Base-by-base conservation (phyloP, 768 basidiomycete genomes). In the Tylopilus rubrobrunneus region DNA sequence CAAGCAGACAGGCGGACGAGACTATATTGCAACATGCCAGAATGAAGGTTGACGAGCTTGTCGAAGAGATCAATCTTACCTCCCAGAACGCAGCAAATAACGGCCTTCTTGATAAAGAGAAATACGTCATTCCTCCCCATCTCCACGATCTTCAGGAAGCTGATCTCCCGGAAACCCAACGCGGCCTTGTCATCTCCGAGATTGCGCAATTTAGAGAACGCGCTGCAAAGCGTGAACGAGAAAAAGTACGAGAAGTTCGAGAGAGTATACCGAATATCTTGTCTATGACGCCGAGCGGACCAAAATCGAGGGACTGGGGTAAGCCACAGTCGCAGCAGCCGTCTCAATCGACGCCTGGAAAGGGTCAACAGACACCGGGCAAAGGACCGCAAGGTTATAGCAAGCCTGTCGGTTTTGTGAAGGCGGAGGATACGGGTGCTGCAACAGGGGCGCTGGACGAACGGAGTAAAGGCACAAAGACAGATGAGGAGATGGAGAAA, bases 161-260 rank as follows among this genome's bases (percentile, higher is more conserved):
- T 49, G 97, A 99, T 66, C 81, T 99, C 41, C 96, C 97, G 23
- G 97, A 99, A 74, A 91, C 91, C 0, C 77, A 83, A 62, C 87
- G 96, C 34, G 92, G 89, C 6, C 85, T 94, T 50, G 94, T 98
- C 56, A 90, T 98, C 57, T 92, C 90, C 29, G 94, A 98, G 67
- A 99, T 99, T 56, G 93, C 94, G 0, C 87, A 92, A 62, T 99
- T 99, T 71, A 83, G 97, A 54, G 94, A 98, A 72, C 84, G 91
- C 21, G 91, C 94, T 0, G 92, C 92, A 9, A 95, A 94, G 71
- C 76, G 89, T 34, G 93, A 95, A 65, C 82, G 89, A 19, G 93
- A 96, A 70, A 94, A 95, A 72, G 68, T 88, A 71, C 82, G 86
- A 39, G 92, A 94, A 67, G 85, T 84, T 5, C 81, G 79, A 57